phyloP scores from a whole-genome alignment of 768 basidiomycete genomes.

The Dioszegia hungarica region DNA sequence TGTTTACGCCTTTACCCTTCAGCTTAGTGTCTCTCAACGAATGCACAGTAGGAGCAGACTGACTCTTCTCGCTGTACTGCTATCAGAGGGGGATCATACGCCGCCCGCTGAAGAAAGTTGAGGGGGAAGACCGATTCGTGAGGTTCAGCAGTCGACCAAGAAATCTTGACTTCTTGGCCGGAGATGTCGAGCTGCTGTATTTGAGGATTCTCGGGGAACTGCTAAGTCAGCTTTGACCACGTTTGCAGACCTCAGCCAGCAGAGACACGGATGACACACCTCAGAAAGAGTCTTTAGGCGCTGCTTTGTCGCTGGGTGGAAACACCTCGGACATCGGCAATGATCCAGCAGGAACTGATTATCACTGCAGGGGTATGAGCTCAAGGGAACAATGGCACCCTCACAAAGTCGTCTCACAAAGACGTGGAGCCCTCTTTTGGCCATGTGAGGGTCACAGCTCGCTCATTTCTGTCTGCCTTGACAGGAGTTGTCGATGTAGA shows the following conservation, averaged over 20 bases:
- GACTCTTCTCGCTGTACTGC: conserved; percentile 52
- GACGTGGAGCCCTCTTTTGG: conserved; percentile 65
- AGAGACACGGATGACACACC: conserved; percentile 51
- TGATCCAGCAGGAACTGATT: conserved; percentile 90
- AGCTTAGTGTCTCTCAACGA: neutral
- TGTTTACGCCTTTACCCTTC: conserved; percentile 58
- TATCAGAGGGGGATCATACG: conserved; percentile 66
- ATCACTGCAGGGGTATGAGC: conserved; percentile 59
- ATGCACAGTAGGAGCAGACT: conserved; percentile 28
- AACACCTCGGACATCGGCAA: conserved; percentile 80
- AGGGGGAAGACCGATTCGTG: conserved; percentile 85
- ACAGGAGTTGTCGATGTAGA: neutral
- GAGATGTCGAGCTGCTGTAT: conserved; percentile 57
- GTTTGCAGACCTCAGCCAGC: neutral
- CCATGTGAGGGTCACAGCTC: conserved; percentile 62
- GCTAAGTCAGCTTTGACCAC: neutral
- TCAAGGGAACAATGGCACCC: no score
- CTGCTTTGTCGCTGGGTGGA: conserved; percentile 83
- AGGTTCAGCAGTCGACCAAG: conserved; percentile 61
- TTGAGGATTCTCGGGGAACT: conserved; percentile 74
- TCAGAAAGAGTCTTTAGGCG: conserved; percentile 80
- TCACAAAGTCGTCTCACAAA: conserved; percentile 64
- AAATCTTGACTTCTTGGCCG: conserved; percentile 63
- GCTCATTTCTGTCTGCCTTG: neutral
- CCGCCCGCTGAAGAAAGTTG: conserved; percentile 71